Conservation (phyloP, 1,284 basidiomycete species). For the Meira miltonrushii region DNA sequence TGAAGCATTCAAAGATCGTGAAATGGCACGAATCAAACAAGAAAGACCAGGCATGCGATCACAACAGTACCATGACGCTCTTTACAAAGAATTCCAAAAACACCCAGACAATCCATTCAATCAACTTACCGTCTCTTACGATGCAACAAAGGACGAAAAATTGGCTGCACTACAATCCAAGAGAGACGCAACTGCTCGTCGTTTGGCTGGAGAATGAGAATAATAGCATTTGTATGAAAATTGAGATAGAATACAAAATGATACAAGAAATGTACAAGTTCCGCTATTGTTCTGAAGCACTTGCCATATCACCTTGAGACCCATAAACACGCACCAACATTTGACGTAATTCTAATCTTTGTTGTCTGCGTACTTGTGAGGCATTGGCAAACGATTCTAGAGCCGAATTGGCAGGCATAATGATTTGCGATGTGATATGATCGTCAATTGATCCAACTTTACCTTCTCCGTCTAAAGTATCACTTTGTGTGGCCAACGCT, state of each 20-base stretch:
- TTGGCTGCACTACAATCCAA: slow-evolving; percentile 63
- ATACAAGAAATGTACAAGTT: not conserved
- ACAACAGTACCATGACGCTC: slow-evolving; percentile 68
- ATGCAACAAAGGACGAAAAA: slow-evolving; percentile 76
- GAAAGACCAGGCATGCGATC: slow-evolving; percentile 79
- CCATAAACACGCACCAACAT: slow-evolving; percentile 30
- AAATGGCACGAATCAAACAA: slow-evolving; percentile 70
- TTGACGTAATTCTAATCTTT: slow-evolving; percentile 24
- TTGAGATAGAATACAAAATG: not conserved
- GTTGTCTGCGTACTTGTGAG: slow-evolving; percentile 20
- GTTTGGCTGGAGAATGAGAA: slow-evolving; percentile 20
- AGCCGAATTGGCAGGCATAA: slow-evolving; percentile 24
- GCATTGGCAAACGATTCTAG: slow-evolving; percentile 25
- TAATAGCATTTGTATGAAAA: not conserved
- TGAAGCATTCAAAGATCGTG: slow-evolving; percentile 83
- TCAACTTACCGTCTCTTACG: slow-evolving; percentile 61
- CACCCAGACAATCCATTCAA: slow-evolving; percentile 79
- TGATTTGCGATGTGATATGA: slow-evolving; percentile 14
- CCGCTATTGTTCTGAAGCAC: not conserved
- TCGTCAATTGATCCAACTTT: not conserved
- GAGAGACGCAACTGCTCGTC: slow-evolving; percentile 45
- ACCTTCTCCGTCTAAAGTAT: not conserved
- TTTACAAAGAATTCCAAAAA: slow-evolving; percentile 57
- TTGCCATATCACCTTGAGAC: not conserved
- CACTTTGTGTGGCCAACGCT: too few relatives aligned